Evolutionary conservation across 129 eudicot species (phyloP).

Genomic region (Arctium lappa): DNA sequence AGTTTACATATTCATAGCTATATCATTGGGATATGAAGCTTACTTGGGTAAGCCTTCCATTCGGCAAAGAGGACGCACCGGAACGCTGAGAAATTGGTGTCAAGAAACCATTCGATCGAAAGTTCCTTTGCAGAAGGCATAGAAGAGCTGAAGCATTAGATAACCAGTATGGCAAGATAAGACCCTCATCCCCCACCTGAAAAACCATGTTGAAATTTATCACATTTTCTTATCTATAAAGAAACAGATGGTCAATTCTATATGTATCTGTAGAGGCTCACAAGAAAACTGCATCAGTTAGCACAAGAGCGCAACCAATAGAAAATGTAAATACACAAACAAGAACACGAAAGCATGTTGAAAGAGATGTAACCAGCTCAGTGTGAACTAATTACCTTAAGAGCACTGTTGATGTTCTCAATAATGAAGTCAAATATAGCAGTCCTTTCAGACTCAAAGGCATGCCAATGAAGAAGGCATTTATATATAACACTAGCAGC

Average conservation of each 20-base stretch:
- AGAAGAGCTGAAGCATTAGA: constrained; percentile 93
- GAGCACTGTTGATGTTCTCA: constrained; percentile 73
- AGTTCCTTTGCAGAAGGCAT: constrained; percentile 84
- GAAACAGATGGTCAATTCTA: background rate
- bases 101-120: constrained; percentile 85
- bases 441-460: constrained; percentile 96
- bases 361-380: background rate
- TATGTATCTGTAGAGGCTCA: background rate
- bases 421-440: constrained; percentile 87
- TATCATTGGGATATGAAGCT: constrained; percentile 11
- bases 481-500: constrained; percentile 94
- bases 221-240: background rate
- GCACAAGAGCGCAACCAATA: background rate
- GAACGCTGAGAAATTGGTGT: constrained; percentile 73
- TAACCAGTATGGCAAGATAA: constrained; percentile 81
- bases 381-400: constrained; percentile 50
- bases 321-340: background rate
- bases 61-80: constrained; percentile 55
- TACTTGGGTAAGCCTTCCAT: constrained; percentile 83
- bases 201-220: constrained; percentile 8
- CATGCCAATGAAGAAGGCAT: constrained; percentile 93
- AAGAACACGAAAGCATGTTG: background rate
- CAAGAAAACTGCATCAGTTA: background rate
- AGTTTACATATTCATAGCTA: background rate
- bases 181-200: constrained; percentile 84